Evolutionary conservation across 768 basidiomycete genomes (phyloP), one percentile per base, ranked within the genome.

Genomic region (Mycena rosella): DNA sequence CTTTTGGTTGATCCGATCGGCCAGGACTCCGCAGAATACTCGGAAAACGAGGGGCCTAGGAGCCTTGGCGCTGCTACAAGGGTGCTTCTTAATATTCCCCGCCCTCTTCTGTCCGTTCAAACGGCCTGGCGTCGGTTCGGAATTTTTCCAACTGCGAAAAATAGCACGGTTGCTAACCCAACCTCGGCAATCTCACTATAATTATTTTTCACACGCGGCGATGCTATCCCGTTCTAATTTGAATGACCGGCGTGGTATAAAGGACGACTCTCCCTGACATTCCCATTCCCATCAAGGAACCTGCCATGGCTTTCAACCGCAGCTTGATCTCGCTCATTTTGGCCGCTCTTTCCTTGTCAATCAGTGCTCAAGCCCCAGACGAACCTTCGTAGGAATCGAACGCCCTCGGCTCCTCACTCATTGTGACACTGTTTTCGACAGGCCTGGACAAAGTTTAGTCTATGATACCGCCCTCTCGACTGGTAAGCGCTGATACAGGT

Each of bases 331-430:
- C 55, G 55, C 55, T 56, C 55, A 56, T 56, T 56, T 56, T 56
- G 55, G 55, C 55, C 55, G 55, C 55, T 56, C 55, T 56, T 56
- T 56, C 55, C 55, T 56, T 56, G 55, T 56, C 55, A 56, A 56
- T 56, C 40, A 56, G 55, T 56, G 55, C 55, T 56, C 55, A 56
- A 56, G 55, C 55, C 55, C 55, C 40, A 56, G 55, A 56, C 55
- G 55, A 56, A 56, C 55, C 55, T 42, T 56, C 55, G 59, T 60
- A 60, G 48, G 59, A 60, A 51, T 60, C 59, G 26, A 49, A 51
- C 47, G 34, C 48, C 59, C 42, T 60, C 59, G 47, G 38, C 47
- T 44, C 59, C 47, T 60, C 59, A 36, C 47, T 49, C 34, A 49
- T 60, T 49, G 30, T 60, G 59, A 49, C 47, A 40, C 59, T 60